phyloP scores from a whole-genome alignment of 768 basidiomycete species.

The Trametes coccinea region DNA sequence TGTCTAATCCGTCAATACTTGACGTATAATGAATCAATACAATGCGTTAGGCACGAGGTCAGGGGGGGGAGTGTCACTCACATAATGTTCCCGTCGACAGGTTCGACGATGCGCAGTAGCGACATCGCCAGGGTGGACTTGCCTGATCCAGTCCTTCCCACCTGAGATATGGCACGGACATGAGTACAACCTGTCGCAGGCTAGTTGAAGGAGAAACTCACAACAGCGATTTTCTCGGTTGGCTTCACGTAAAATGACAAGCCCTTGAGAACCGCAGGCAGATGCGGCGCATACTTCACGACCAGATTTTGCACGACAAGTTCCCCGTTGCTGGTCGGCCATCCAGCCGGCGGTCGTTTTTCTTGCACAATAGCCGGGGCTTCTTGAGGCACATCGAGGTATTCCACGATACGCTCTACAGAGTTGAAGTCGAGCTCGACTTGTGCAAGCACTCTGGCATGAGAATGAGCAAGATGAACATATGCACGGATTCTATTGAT shows the following conservation, averaged over 20 bases:
- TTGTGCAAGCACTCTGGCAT: conserved; percentile 59
- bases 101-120: conserved; percentile 60
- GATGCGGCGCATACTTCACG: conserved; percentile 61
- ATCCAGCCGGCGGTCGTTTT: conserved; percentile 66
- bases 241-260: conserved; percentile 61
- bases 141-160: conserved; percentile 65
- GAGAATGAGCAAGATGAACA: background rate
- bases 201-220: conserved; percentile 32
- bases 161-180: conserved; percentile 35
- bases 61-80: conserved; percentile 27
- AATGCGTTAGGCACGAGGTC: background rate
- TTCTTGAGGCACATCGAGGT: conserved; percentile 67
- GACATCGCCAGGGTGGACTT: conserved; percentile 38
- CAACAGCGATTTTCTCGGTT: conserved; percentile 69
- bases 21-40: background rate
- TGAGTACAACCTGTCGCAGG: background rate
- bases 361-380: conserved; percentile 59
- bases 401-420: conserved; percentile 72
- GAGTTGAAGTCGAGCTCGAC: conserved; percentile 75
- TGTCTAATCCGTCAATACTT: conserved; percentile 72
- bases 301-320: conserved; percentile 59
- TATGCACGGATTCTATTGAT: background rate
- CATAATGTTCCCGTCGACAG: conserved; percentile 57
- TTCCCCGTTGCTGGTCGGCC: conserved; percentile 63
- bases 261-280: conserved; percentile 58